These are phyloP conservation scores for Neofusicoccum umdonicola DNA, from an alignment of 2,329 filamentous ascomycete genomes.

Conservation along the genomic window DNA sequence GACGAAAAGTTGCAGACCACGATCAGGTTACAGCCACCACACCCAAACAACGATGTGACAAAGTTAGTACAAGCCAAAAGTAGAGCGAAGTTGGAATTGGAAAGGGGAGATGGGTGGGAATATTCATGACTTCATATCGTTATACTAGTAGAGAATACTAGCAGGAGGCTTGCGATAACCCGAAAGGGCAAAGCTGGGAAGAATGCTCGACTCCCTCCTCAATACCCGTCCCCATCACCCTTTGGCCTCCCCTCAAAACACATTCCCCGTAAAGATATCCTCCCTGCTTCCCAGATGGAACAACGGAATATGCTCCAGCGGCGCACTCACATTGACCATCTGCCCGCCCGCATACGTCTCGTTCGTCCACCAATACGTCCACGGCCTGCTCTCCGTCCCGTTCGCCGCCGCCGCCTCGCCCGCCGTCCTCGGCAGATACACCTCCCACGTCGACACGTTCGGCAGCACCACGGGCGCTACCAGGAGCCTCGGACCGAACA, in stretches of 20 bases:
- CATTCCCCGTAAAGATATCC: constrained; percentile 24
- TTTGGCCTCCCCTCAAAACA: constrained; percentile 21
- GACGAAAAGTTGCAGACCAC: too few relatives aligned
- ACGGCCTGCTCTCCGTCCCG: constrained; percentile 26
- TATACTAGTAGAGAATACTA: too few relatives aligned
- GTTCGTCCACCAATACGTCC: constrained; percentile 45
- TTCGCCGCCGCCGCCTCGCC: constrained; percentile 10
- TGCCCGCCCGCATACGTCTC: constrained; percentile 39
- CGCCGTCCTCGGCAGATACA: constrained; percentile 34
- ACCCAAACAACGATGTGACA: too few relatives aligned
- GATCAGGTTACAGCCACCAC: too few relatives aligned
- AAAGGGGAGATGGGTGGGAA: too few relatives aligned
- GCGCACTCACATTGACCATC: constrained; percentile 27
- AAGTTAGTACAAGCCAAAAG: too few relatives aligned
- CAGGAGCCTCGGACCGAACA: constrained; percentile 39
- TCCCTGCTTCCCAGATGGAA: constrained; percentile 27
- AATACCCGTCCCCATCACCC: too few relatives aligned
- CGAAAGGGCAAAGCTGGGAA: too few relatives aligned
- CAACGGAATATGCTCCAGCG: constrained; percentile 30
- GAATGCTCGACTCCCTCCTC: too few relatives aligned
- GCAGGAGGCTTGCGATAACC: too few relatives aligned
- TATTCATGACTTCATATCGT: too few relatives aligned
- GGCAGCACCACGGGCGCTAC: constrained; percentile 37
- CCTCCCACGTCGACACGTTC: constrained; percentile 36
- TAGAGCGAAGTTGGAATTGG: too few relatives aligned